Evolutionary conservation across 1,284 basidiomycete genomes (phyloP), one percentile per base, ranked within the genome.

Genomic region (Ustilago hordei): DNA sequence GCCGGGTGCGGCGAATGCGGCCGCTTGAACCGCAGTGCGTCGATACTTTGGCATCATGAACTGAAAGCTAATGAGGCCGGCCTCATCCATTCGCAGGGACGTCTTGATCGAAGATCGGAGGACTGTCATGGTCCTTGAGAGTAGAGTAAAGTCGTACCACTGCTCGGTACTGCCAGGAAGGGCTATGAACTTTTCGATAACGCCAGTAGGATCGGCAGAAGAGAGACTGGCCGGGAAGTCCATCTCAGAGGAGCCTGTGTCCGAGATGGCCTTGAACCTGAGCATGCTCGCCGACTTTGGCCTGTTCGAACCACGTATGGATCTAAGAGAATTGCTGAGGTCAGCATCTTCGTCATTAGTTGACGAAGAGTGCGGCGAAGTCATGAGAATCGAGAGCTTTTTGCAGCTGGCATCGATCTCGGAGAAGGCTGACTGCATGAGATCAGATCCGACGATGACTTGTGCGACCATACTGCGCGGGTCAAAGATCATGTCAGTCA

Each of bases 401-500:
- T 77, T 80, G 62, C 68, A 80, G 48, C 57, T 71, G 7, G 43
- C 55, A 28, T 80, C 71, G 59, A 77, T 62, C 63, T 80, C 73
- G n/a, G 69, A 59, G 52, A 76, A 71, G 41, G 78, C 69, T 6
- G 74, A 66, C 19, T 76, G 77, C 64, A 79, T 54, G 50, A 75
- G 60, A 23, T 79, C 68, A 55, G 73, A 75, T 8, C 62, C 69
- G 13, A 78, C 63, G 34, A 80, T 80, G 43, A 80, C 75, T 50
- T 80, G 75, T 9, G 72, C 60, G 8, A 79, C 74, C 63, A 76
- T 72, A 11, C 64, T 52, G 12, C 47, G 60, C 4, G 70, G 62
- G 36, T 94, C 91, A 83, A 95, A 95, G 3, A 91, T 89, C 36
- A 96, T 90, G 62, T 95, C 92, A 47, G 94, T 88, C 66, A 91